phyloP scores from a whole-genome alignment of 2,329 filamentous ascomycete genomes.

The Emericellopsis cladophorae region DNA sequence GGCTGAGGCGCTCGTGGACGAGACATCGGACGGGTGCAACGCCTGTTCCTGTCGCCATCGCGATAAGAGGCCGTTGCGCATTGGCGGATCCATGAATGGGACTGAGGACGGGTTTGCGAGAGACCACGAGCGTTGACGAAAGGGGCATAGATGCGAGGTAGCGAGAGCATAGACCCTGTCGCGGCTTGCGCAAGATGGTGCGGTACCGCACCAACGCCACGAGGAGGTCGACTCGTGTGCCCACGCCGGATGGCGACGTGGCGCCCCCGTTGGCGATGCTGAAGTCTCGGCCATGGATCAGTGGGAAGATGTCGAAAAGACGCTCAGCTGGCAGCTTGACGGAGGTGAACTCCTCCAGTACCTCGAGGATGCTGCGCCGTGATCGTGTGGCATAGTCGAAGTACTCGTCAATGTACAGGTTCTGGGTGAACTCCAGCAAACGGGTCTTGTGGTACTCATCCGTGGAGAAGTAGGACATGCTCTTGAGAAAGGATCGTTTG shows the following conservation, averaged over 20 bases:
- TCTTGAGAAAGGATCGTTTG: constrained; percentile 71
- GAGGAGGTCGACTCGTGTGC: constrained; percentile 54
- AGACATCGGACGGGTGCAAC: constrained; percentile 74
- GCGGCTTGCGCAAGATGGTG: constrained; percentile 71
- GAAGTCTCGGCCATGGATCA: constrained; percentile 81
- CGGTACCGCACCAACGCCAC: constrained; percentile 85
- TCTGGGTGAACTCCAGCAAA: constrained; percentile 69
- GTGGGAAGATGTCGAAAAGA: constrained; percentile 61
- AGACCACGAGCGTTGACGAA: constrained; percentile 48
- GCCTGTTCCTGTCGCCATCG: constrained; percentile 77
- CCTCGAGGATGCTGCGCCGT: constrained; percentile 80
- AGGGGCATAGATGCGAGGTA: constrained; percentile 59
- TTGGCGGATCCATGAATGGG: constrained; percentile 24
- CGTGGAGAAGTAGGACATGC: constrained; percentile 62
- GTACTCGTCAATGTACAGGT: constrained; percentile 75
- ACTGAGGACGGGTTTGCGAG: constrained; percentile 33
- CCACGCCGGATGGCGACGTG: neutral
- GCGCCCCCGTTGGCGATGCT: constrained; percentile 71
- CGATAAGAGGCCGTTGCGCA: constrained; percentile 46
- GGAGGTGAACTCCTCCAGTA: constrained; percentile 78
- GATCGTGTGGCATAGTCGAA: constrained; percentile 93
- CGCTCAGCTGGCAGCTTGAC: constrained; percentile 70
- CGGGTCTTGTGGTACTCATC: constrained; percentile 67
- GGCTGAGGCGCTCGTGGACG: constrained; percentile 54
- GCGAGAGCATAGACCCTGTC: constrained; percentile 80